Evolutionary conservation across 306 rosid genomes (phyloP).

Genomic region (Lotus japonicus): DNA sequence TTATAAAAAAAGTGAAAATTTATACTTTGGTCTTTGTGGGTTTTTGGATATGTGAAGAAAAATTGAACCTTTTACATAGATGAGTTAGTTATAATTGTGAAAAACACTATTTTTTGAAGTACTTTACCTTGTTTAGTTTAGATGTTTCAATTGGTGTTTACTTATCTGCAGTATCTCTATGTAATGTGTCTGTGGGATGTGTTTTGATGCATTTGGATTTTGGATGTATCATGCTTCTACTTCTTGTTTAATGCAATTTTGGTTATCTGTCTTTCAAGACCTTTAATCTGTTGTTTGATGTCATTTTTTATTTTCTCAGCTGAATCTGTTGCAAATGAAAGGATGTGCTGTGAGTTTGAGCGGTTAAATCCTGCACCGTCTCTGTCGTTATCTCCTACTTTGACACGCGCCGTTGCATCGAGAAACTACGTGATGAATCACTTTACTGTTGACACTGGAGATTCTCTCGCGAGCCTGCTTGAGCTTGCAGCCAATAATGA

Average conservation of each 20-base stretch:
- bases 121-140: neutral
- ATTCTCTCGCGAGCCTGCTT: constrained; percentile 69
- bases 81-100: neutral
- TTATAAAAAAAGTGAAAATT: neutral
- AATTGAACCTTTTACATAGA: neutral
- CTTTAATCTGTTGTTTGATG: neutral
- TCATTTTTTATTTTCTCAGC: constrained; percentile 18
- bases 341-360: constrained; percentile 58
- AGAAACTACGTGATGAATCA: constrained; percentile 52
- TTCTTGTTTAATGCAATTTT: neutral
- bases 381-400: constrained; percentile 10
- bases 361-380: constrained; percentile 19
- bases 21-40: neutral
- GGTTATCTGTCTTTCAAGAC: neutral
- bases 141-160: neutral
- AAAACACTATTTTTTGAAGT: neutral
- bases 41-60: neutral
- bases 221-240: neutral
- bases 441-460: constrained; percentile 71
- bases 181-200: neutral
- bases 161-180: neutral
- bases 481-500: constrained; percentile 88
- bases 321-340: constrained; percentile 35
- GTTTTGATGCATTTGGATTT: neutral
- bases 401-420: constrained; percentile 13